These are phyloP conservation scores for Flagelloscypha sp. DNA, from an alignment of 768 basidiomycete genomes.

Conservation along the genomic window DNA sequence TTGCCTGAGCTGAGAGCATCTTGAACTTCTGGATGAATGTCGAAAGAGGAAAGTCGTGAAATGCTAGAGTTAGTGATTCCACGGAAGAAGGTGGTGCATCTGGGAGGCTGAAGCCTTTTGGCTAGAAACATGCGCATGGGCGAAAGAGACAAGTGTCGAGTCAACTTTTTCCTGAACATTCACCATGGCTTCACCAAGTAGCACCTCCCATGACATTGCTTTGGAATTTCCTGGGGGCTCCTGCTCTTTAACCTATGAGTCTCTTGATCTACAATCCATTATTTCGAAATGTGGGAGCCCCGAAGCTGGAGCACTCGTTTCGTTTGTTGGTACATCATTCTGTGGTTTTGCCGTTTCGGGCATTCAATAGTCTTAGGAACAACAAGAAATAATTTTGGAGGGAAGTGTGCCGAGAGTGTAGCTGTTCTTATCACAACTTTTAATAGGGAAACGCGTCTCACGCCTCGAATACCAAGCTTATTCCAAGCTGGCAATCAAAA, in stretches of 20 bases:
- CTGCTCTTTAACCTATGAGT: conserved; percentile 50
- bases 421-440: conserved; percentile 2
- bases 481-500: conserved; percentile 71
- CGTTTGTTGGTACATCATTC: conserved; percentile 8
- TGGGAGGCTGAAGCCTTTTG: too few species aligned
- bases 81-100: too few species aligned
- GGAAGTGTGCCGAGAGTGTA: too few species aligned
- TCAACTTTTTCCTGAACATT: too few species aligned
- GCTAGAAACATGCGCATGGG: too few species aligned
- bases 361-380: conserved; percentile 76
- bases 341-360: conserved; percentile 67
- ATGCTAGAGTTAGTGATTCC: too few species aligned
- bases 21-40: conserved; percentile 77
- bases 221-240: conserved; percentile 36
- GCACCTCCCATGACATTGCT: too few species aligned
- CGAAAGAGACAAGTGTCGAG: too few species aligned
- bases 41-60: conserved; percentile 35
- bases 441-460: conserved; percentile 58
- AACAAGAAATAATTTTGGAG: conserved; percentile 80
- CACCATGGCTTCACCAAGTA: too few species aligned
- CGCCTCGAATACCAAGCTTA: conserved; percentile 80
- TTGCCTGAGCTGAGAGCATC: conserved; percentile 58
- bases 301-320: too few species aligned
- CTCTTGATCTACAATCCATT: conserved; percentile 50
- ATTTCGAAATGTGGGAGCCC: too few species aligned